Evolutionary conservation across 768 basidiomycete genomes (phyloP), one percentile per base, ranked within the genome.

Genomic region (Lactifluus piperatus): DNA sequence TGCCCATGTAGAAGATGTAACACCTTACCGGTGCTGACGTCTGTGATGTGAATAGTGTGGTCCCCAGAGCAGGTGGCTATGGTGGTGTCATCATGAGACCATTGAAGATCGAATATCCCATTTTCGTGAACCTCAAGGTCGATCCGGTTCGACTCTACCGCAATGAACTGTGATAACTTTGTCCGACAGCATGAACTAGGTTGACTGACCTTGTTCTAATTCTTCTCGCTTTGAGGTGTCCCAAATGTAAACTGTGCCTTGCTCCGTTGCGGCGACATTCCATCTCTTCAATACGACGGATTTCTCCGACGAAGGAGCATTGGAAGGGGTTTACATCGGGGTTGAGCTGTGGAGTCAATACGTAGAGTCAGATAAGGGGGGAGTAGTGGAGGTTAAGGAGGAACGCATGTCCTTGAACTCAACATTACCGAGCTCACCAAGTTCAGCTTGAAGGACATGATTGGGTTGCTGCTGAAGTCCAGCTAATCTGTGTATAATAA

Each of bases 61-160:
- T 91, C 90, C 1, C 81, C 88, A 1, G 86, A 87, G 46, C 81
- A 83, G 7, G 88, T 86, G 10, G 84, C 89, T 22, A 90, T 65
- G 44, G 73, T 72, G 1, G 74, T 70, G 66, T 90, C 88, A 51
- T 79, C 76, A 2, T 64, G 62, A 46, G 79, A 82, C 90, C 89
- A 92, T 68, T 82, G 81, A 20, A 85, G 70, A 66, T 87, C 87
- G 65, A 91, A 91, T 52, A 92, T 76, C 1, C 84, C 87, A 60
- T 89, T 88, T 14, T 75, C 64, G 59, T 90, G 88, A 1, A 80
- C 76, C 58, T 80, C 79, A 27, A 85, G 67, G 7, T 74, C 76
- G 2, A 71, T 73, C 39, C 81, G 74, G 48, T 76, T 76, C n/a
- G 82, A 81, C 67, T 83, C 87, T 85, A 59, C 6, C 14, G 36